These are phyloP conservation scores for Mycocalia duriaeana DNA, from an alignment of 1,284 basidiomycete species.

Conservation along the genomic window DNA sequence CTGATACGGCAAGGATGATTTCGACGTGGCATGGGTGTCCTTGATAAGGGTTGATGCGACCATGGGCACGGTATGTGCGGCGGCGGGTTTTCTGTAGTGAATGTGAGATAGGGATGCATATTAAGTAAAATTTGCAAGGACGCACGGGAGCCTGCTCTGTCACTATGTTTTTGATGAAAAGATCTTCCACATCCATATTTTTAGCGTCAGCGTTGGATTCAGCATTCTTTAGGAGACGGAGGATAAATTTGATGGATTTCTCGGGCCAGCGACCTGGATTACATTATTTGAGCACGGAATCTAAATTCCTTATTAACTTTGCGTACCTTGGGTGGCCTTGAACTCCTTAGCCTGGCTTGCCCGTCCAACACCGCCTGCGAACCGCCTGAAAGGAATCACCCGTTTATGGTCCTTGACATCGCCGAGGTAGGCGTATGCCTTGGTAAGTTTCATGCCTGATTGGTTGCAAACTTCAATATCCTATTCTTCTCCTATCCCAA, in stretches of 20 bases:
- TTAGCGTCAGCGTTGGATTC: conserved; percentile 99
- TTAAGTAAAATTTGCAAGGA: conserved; percentile 15
- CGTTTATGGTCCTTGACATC: conserved; percentile 98
- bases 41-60: conserved; percentile 41
- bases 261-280: conserved; percentile 95
- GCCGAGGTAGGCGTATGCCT: conserved; percentile 93
- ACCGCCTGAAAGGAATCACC: conserved; percentile 95
- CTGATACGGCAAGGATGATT: conserved; percentile 78
- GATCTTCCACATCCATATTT: conserved; percentile 89
- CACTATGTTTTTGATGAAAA: conserved; percentile 94
- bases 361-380: conserved; percentile 95
- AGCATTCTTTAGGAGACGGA: conserved; percentile 95
- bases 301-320: conserved; percentile 3
- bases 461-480: conserved; percentile 9
- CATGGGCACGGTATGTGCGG: conserved; percentile 93
- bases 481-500: background rate
- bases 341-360: conserved; percentile 97
- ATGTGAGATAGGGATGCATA: too few relatives aligned
- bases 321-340: conserved; percentile 90
- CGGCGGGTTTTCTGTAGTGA: conserved; percentile 88
- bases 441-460: conserved; percentile 87
- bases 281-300: conserved; percentile 6
- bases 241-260: conserved; percentile 97
- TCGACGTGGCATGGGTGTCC: conserved; percentile 75
- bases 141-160: conserved; percentile 96